Evolutionary conservation across 139 green algal genomes (phyloP).

Genomic region (Chlorella sp.): DNA sequence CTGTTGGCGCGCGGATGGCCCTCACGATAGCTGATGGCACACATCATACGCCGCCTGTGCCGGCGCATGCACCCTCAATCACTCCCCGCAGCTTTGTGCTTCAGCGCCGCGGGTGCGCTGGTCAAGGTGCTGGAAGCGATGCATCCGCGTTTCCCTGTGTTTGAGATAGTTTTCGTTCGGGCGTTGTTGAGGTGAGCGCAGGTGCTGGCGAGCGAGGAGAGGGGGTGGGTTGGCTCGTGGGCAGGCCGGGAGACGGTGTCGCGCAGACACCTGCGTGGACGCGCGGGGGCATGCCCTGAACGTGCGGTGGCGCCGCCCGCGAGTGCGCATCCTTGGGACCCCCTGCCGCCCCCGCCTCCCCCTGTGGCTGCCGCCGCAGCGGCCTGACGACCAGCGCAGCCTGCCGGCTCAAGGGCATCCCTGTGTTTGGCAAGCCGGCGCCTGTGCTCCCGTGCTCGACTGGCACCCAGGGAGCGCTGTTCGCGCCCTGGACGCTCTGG

Average conservation of each 20-base stretch:
- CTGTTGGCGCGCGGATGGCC: not conserved
- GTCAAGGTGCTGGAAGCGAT: conserved; percentile 20
- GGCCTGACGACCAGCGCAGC: no score
- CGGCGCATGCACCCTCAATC: conserved; percentile 1
- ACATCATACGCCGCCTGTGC: conserved; percentile 13
- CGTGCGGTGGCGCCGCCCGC: conserved; percentile 16
- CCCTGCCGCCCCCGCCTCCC: no score
- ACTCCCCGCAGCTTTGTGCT: conserved; percentile 9
- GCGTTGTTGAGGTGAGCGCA: conserved; percentile 9
- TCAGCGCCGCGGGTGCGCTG: no score
- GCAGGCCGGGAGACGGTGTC: no score
- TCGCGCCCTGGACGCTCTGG: not conserved
- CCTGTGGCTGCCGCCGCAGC: no score
- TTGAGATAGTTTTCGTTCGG: conserved; percentile 43
- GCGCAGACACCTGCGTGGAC: conserved; percentile 20
- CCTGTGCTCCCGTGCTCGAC: not conserved
- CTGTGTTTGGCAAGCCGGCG: no score
- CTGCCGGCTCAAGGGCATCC: no score
- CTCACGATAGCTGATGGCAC: not conserved
- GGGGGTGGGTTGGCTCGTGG: no score
- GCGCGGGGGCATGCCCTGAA: conserved; percentile 12
- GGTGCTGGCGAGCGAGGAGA: no score
- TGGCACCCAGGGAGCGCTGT: not conserved
- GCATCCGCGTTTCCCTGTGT: conserved; percentile 32
- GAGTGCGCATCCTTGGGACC: no score